Evolutionary conservation across 805 yeast species (phyloP), one percentile per base, ranked within the genome.

Genomic region (Candida silvatica): DNA sequence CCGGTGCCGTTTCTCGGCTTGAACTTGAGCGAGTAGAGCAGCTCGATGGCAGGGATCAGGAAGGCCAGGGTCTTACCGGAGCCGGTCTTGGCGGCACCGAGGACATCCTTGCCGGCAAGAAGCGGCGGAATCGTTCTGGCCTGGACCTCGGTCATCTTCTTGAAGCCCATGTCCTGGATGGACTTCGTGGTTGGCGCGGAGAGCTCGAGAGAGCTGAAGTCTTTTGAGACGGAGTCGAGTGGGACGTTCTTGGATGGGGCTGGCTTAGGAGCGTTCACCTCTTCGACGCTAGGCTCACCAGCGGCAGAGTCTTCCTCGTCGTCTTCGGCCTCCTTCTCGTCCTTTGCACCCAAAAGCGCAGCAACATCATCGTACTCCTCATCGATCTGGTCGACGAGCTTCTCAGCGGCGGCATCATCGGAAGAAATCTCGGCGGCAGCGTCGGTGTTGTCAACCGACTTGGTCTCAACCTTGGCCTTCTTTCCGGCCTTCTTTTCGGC

Each of bases 11-110:
- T 94, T 67, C 97, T 76, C 37, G 98, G 97, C 62, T 90, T 92
- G 67, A 88, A 92, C 56, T 82, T 86, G 51, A 92, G 70, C 14
- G 95, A 78, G 54, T 88, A 82, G 37, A 92, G 69, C 64, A 87
- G 65, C 62, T 92, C 98, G 44, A 92, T 80, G 22, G 98, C 98
- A 11, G 99, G 99, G 40, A 92, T 72, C 52, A 92, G 66, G 49
- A 92, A 92, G 7, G 99, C 97, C 41, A 94, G 65, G 0, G 99
- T 92, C 65, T 92, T 92, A 56, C 99, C 99, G 1, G 97, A 87
- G 36, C 99, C 99, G 3, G 99, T 92, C 64, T 88, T 90, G 38
- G 99, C 99, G n/a, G 98, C 98, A 46, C 98, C 99, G 36, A 92
- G 69, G 16, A 94, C 97, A 61, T 92, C 99, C 48, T 90, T 76